Evolutionary conservation across 148 eudicot genomes (phyloP), one percentile per base, ranked within the genome.

Genomic region (Spergularia marina): DNA sequence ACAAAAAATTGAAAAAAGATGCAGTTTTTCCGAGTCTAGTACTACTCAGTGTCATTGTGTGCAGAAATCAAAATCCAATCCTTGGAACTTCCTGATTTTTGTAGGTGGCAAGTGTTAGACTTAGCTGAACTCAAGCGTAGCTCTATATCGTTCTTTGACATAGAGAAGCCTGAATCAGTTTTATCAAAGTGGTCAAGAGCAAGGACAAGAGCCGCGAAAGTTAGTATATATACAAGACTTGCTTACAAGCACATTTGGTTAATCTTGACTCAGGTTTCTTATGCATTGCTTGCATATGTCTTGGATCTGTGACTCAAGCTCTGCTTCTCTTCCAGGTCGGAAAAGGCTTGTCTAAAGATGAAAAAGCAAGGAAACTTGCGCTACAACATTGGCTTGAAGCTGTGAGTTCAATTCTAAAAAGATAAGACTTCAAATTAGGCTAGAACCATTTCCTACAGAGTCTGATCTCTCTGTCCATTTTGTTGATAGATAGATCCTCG

Each of bases 401-500:
- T 7, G 91, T 88, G 77, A 86, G 87, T 74, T 57, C 58, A 25
- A 16, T 56, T 34, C 54, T 49, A 68, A 7, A 6, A 59, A 15
- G 60, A 18, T 57, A 17, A 57, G 25, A 23, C 25, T 23, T 23
- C 25, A 23, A 23, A 56, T 2, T 14, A 15, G 7, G 7, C 6
- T 4, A 56, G 60, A 56, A 56, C 15, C 20, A 10, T 2, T 21
- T 58, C 21, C 21, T 5, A 59, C 52, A 17, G 20, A 15, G 49
- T 61, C 79, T 47, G 25, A 65, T 36, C 15, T 7, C 12, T 61
- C 21, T 64, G 25, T n/a, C 7, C 49, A 21, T 4, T 30, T 68
- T 44, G 63, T 59, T 59, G 77, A 75, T 84, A 93, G 98, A 89
- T 93, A 84, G 98, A 93, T 82, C 96, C 96, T 59, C 86, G 98